phyloP scores from a whole-genome alignment of 2,329 filamentous ascomycete species.

The Trichoderma sp. region DNA sequence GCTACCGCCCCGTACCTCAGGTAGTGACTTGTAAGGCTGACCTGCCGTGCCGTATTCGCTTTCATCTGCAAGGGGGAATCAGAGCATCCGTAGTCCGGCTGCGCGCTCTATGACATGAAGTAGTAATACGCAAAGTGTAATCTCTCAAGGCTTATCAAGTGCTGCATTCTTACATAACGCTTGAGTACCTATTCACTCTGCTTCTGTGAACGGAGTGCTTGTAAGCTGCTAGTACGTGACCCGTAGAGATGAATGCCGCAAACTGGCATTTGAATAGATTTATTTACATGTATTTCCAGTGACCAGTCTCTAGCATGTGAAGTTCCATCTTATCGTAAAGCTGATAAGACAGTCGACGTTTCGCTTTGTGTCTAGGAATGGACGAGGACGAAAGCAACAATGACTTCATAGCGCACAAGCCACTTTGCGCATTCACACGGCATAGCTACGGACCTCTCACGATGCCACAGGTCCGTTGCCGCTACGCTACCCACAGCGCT shows the following conservation, averaged over 20 bases:
- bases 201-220: background rate
- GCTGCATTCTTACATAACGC: background rate
- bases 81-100: background rate
- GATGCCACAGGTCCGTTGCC: background rate
- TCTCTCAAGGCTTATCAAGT: background rate
- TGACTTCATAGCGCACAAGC: background rate
- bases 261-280: background rate
- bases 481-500: background rate
- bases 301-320: background rate
- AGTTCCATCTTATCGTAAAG: background rate
- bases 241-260: background rate
- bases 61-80: background rate
- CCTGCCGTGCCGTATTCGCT: constrained; percentile 16
- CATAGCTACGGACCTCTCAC: background rate
- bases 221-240: background rate
- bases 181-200: background rate
- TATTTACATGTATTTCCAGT: background rate
- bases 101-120: background rate
- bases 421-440: background rate
- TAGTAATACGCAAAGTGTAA: background rate
- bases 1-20: background rate
- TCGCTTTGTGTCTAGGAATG: background rate
- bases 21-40: background rate
- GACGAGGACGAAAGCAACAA: background rate
- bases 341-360: background rate